A percentile compares a stretch with the other conserved stretches of the same genome.
Conservation (phyloP, 768 basidiomycete genomes). For the Sarcodon aspratus region DNA sequence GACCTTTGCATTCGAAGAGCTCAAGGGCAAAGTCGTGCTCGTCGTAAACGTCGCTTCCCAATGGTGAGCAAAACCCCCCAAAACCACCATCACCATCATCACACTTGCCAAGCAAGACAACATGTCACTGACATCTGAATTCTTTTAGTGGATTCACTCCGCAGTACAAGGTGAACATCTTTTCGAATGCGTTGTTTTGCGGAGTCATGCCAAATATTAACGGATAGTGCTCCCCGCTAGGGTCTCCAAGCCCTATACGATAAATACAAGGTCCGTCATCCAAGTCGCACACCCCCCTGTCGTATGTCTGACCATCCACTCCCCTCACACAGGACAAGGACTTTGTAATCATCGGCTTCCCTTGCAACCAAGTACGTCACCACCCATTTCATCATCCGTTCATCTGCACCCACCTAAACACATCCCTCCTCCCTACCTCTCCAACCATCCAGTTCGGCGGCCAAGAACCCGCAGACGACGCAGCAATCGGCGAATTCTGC, state of each 20-base stretch:
- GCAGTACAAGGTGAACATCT: conserved; percentile 50
- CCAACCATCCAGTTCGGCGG: conserved; percentile 54
- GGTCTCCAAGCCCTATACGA: conserved; percentile 76
- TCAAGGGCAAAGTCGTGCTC: conserved; percentile 70
- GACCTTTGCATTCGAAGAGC: conserved; percentile 48
- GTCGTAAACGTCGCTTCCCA: conserved; percentile 71
- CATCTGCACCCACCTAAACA: neutral
- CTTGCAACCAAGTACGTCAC: conserved; percentile 66
- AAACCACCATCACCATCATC: neutral
- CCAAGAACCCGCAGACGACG: conserved; percentile 79
- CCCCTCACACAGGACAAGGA: conserved; percentile 30
- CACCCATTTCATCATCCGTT: neutral
- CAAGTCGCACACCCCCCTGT: neutral
- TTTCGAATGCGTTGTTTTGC: neutral
- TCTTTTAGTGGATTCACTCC: conserved; percentile 66
- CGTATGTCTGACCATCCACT: neutral
- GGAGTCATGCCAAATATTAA: neutral
- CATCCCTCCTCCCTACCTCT: neutral
- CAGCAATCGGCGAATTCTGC: conserved; percentile 66
- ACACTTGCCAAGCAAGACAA: neutral
- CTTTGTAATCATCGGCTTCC: conserved; percentile 80
- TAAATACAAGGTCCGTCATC: conserved; percentile 44
- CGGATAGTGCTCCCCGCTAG: conserved; percentile 9
- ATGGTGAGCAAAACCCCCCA: conserved; percentile 34
- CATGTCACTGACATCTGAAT: no score